Base-by-base conservation (phyloP, 139 green algal species). In the Chlamydomonas incerta region DNA sequence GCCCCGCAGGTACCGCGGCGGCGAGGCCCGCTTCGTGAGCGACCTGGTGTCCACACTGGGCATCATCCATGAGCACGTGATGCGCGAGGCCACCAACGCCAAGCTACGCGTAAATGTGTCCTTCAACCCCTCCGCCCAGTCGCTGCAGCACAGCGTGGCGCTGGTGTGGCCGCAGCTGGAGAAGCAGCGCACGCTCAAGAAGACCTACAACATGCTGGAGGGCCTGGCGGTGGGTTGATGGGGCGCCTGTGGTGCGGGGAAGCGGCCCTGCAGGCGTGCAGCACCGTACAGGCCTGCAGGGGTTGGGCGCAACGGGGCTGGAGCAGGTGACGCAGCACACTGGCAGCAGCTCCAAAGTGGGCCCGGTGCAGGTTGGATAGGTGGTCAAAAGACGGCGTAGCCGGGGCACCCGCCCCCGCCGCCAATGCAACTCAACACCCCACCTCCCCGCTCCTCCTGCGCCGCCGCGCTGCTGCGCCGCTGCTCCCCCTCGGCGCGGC, bases 1-100 rank as follows among this genome's bases (percentile, higher is more conserved):
- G n/a, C n/a, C n/a, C 46, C 84, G 57, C 88, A 93, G 85, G 83
- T 94, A 93, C 72, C 50, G 74, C 17, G 87, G 57, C 35, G 92
- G 92, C 8, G 91, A 95, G 79, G 90, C 87, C 50, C 58, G 72
- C n/a, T 94, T 95, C 77, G 81, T 57, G 28, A 91, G 80, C 52
- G 93, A 97, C 85, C 92, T 87, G 50, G 85, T 96, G 62, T 93
- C 87, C 77, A 92, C 92, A 14, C 86, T 96, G 63, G 93, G 89
- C 37, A 91, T 96, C 74, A 75, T 95, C 41, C 92, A 93, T 57
- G 92, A 94, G 62, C 73, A 76, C 65, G 85, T 96, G 57, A 93
- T 92, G 60, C 85, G 88, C 18, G 89, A 94, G 80, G 94, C 93
- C 41, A 95, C 92, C 9, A 70, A 76, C 28, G 77, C 86, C 67